phyloP scores from a whole-genome alignment of 352 stramenopile genomes.

The Globisporangium sylvaticum region DNA sequence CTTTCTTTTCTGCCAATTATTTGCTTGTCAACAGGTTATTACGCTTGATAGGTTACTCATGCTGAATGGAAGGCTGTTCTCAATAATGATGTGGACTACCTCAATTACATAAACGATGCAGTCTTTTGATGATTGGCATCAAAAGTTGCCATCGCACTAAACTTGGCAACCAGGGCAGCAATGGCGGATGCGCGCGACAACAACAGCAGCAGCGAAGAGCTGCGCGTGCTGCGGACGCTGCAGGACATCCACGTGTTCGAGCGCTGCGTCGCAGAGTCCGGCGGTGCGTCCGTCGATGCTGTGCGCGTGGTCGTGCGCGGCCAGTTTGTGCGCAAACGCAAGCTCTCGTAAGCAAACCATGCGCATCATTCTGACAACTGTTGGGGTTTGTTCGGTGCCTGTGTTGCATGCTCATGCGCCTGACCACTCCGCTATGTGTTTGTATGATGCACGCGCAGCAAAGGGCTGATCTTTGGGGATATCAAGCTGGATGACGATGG shows the following conservation, averaged over 20 bases:
- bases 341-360: slow-evolving; percentile 67
- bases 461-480: slow-evolving; percentile 79
- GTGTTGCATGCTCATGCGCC: background rate
- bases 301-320: slow-evolving; percentile 44
- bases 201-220: background rate
- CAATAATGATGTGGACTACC: background rate
- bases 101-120: background rate
- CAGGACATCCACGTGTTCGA: slow-evolving; percentile 12
- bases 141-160: background rate
- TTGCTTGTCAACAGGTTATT: background rate
- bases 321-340: slow-evolving; percentile 73
- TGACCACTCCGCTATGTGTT: background rate
- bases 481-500: slow-evolving; percentile 64
- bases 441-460: slow-evolving; percentile 30
- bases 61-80: background rate
- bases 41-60: background rate
- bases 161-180: background rate
- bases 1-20: background rate
- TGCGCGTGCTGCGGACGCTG: slow-evolving; percentile 12
- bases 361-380: background rate
- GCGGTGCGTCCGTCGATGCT: background rate
- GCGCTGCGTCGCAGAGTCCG: background rate
- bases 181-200: background rate
- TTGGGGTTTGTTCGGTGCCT: background rate
- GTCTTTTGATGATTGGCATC: background rate